Percentiles rank a stretch among this genome's conserved stretches.
These are phyloP conservation scores for Pythium insidiosum DNA, from an alignment of 352 stramenopile genomes.

Conservation along the genomic window DNA sequence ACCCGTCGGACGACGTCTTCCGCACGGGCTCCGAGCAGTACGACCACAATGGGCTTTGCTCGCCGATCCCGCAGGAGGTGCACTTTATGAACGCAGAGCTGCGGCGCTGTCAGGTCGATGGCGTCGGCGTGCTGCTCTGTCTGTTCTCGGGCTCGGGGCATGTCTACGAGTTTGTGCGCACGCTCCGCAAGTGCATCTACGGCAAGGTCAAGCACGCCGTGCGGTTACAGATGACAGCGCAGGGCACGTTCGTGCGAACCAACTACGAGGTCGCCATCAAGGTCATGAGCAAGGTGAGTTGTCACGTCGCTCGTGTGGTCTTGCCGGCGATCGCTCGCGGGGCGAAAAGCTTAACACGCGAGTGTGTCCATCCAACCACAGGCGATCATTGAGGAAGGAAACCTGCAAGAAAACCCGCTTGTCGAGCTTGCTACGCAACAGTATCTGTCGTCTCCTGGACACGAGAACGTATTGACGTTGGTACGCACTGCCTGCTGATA, in stretches of 20 bases:
- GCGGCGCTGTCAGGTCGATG: slow-evolving; percentile 63
- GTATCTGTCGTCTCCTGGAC: slow-evolving; percentile 67
- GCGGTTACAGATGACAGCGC: slow-evolving; percentile 62
- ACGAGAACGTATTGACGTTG: slow-evolving; percentile 79
- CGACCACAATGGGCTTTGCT: slow-evolving; percentile 73
- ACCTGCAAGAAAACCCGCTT: slow-evolving; percentile 83
- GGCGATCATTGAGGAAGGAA: slow-evolving; percentile 81
- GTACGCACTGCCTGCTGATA: too few species aligned
- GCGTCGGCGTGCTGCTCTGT: slow-evolving; percentile 63
- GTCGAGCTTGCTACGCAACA: slow-evolving; percentile 82
- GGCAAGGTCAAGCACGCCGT: slow-evolving; percentile 85
- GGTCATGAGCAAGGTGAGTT: slow-evolving; percentile 79
- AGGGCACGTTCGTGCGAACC: slow-evolving; percentile 73
- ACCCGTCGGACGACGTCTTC: slow-evolving; percentile 75
- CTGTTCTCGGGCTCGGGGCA: slow-evolving; percentile 75
- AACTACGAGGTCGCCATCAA: slow-evolving; percentile 81
- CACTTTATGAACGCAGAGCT: slow-evolving; percentile 84
- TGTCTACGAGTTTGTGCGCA: slow-evolving; percentile 83
- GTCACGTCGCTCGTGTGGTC: background rate
- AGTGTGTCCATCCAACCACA: too few species aligned
- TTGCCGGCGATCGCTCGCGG: too few species aligned
- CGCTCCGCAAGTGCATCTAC: slow-evolving; percentile 84
- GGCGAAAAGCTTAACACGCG: too few species aligned
- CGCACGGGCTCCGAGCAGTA: slow-evolving; percentile 67
- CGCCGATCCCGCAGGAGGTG: slow-evolving; percentile 79